Evolutionary conservation across 495 filamentous ascomycete genomes (phyloP), one percentile per base, ranked within the genome.

Genomic region (Letharia lupina): DNA sequence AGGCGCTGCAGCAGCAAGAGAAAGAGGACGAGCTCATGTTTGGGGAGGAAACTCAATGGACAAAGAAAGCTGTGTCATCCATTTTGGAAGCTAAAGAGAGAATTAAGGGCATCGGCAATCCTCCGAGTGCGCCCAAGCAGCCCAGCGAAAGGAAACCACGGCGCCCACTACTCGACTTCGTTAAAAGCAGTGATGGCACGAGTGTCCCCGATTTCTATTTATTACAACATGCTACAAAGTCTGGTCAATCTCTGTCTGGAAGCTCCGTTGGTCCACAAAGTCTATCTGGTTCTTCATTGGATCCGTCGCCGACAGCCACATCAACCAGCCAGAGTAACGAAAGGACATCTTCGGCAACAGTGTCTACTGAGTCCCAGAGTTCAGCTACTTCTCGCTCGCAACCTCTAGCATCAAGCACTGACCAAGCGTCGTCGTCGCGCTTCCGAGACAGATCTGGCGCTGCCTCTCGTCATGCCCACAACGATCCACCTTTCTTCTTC

Each of bases 31-130:
- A 97, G 74, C 75, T 96, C 33, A 81, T 96, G 72, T 98, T 96
- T 75, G 93, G 92, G 15, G 91, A 97, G 73, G 93, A 96, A 63
- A 89, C 85, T 18, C 90, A 91, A 61, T 98, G 94, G 94, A 89
- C 89, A 6, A 85, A 86, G 65, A 94, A 91, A 73, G 93, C 94
- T 20, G 79, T 95, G 52, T 79, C 79, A 58, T 78, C 84, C 13
- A 87, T 96, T 60, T 80, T 79, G 4, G 86, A 89, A 20, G 84
- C 87, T 0, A 93, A 87, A 72, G 85, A 89, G 62, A 93, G 87
- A 71, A 59, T 88, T 8, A 78, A 82, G 61, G 89, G 85, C 4
- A 88, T 93, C 67, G 89, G 88, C 2, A 85, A 90, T 70, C 86
- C 89, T 6, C 87, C 89, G 31, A 79, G 77, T 60, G 73, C 78